phyloP scores from a whole-genome alignment of 148 eudicot species.

The Persicaria maculosa region DNA sequence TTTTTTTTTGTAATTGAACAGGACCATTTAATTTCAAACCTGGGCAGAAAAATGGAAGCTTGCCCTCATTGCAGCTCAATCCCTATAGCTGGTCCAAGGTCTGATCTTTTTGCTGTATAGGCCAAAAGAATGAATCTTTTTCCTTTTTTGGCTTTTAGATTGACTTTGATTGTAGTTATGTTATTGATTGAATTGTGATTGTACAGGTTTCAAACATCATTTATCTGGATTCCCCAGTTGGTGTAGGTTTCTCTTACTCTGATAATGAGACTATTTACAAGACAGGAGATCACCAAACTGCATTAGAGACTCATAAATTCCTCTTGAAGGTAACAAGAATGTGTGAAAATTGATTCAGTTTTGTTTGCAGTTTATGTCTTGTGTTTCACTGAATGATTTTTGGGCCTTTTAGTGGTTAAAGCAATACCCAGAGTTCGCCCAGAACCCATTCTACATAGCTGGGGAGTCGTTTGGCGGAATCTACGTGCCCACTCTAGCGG shows the following conservation, averaged over 20 bases:
- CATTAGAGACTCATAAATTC: conserved; percentile 26
- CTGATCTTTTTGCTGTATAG: not conserved
- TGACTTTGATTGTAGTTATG: not conserved
- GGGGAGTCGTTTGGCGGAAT: conserved; percentile 58
- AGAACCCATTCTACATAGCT: conserved; percentile 39
- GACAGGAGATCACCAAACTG: conserved; percentile 34
- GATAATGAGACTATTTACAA: conserved; percentile 19
- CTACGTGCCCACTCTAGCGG: conserved; percentile 51
- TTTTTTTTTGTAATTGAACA: conserved; percentile 15
- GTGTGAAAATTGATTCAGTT: not conserved
- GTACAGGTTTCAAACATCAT: conserved; percentile 35
- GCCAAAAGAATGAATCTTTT: not conserved
- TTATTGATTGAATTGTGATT: not conserved
- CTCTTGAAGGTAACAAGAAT: conserved; percentile 23
- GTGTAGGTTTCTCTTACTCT: conserved; percentile 30
- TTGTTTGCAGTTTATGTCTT: not conserved
- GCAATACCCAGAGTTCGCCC: conserved; percentile 28
- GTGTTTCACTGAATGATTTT: not conserved
- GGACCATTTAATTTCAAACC: conserved; percentile 44
- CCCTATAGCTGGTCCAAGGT: conserved; percentile 54
- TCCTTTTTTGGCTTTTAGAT: not conserved
- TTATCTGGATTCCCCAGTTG: conserved; percentile 39
- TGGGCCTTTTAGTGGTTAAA: conserved; percentile 33
- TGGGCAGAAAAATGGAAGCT: conserved; percentile 26
- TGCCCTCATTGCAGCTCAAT: conserved; percentile 36